These are phyloP conservation scores for Neocucurbitaria cava DNA, from an alignment of 2,329 filamentous ascomycete genomes.

Conservation along the genomic window DNA sequence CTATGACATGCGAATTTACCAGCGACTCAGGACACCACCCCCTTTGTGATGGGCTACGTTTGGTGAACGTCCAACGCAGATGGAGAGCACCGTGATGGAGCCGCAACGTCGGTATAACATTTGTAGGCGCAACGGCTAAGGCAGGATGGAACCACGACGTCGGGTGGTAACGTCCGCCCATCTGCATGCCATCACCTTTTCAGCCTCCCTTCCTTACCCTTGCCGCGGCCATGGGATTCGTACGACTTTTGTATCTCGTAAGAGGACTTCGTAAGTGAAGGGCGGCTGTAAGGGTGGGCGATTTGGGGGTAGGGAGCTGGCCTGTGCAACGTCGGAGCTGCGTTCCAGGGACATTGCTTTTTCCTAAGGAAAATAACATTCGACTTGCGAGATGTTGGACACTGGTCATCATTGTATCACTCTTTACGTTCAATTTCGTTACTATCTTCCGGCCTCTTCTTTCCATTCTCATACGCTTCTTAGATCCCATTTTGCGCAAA, in stretches of 20 bases:
- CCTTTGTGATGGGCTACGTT: neutral
- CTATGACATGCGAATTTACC: neutral
- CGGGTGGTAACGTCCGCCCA: neutral
- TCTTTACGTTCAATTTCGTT: neutral
- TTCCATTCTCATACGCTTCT: neutral
- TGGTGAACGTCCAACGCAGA: too few species aligned
- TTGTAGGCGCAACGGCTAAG: neutral
- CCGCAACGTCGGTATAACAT: neutral
- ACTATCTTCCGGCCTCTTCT: neutral
- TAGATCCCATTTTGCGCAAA: neutral
- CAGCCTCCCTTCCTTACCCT: neutral
- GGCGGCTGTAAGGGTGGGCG: slow-evolving; percentile 16
- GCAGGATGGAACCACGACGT: neutral
- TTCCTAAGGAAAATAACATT: slow-evolving; percentile 2
- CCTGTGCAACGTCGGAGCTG: slow-evolving; percentile 19
- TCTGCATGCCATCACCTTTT: neutral
- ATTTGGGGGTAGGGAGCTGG: slow-evolving; percentile 7
- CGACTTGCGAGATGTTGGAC: neutral
- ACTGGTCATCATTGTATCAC: neutral
- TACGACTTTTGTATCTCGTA: slow-evolving; percentile 3
- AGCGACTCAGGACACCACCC: neutral
- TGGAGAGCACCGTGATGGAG: neutral
- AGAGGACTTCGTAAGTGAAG: slow-evolving; percentile 13
- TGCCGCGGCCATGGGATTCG: neutral
- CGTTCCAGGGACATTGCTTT: slow-evolving; percentile 19